Base-by-base conservation (phyloP, 345 rosid genomes). In the Barbarea vulgaris region DNA sequence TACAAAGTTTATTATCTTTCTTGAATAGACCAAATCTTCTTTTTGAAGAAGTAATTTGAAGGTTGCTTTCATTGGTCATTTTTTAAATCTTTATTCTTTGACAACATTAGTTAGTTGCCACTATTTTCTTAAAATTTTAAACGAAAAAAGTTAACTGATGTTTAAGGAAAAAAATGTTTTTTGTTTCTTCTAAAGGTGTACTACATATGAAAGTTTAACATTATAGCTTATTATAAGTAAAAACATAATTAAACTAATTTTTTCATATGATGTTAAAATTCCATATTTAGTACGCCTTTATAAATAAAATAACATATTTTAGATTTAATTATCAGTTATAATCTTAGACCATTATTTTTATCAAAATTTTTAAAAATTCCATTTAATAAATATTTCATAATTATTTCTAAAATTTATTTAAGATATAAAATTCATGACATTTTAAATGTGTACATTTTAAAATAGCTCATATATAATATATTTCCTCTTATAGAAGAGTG, bases 1-100 rank as follows among this genome's bases (percentile, higher is more conserved):
- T 76, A 17, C 64, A 69, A 8, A 77, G 71, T 18, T 77, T 71
- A 63, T 53, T 42, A 1, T 66, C 71, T 9, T 77, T 77, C 6
- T 69, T 76, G 1, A 76, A 76, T 31, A 77, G 31, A 31, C 71
- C 3, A 44, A 24, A 51, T 19, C 59, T 61, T 53, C 80, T 61
- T 14, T 77, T 77, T 9, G 80, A 77, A 10, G 63, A 77, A 3
- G 76, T 63, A 3, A 69, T 64, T 41, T 70, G 76, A 41, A 69
- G 50, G 2, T 53, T 61, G 1, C n/a, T 51, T 9, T 24, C 46
- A 1, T 62, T 54, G 1, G 1, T 2, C 10, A 69, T 61, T 52
- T 69, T 77, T 10, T 0, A 33, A 11, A 64, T 64, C 25, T 34
- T 34, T 8, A 70, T 54, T 8, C 11, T 77, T 1, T 36, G 22